Evolutionary conservation across 768 basidiomycete species (phyloP).

Genomic region (Lactifluus subvellereus): DNA sequence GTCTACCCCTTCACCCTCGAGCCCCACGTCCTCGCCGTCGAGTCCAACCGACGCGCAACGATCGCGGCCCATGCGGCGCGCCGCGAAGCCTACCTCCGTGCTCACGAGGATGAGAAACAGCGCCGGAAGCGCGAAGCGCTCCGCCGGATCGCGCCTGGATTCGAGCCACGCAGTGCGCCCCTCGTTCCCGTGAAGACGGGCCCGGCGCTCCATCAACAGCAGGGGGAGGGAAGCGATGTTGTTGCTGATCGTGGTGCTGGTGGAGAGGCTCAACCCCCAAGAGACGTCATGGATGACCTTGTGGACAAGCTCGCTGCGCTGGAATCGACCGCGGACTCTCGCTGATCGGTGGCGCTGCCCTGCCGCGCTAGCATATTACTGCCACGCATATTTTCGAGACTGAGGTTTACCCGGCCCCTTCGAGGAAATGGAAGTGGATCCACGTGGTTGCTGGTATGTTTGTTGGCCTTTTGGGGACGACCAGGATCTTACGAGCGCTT

Average conservation of each 20-base stretch:
- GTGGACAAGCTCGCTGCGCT: constrained; percentile 19
- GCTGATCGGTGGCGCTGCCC: not conserved
- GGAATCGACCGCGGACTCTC: constrained; percentile 2
- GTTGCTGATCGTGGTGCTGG: not conserved
- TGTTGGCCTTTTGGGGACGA: no score
- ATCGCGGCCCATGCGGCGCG: constrained; percentile 60
- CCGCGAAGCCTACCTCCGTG: constrained; percentile 62
- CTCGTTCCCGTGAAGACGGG: constrained; percentile 15
- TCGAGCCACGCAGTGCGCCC: constrained; percentile 36
- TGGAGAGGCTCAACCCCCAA: not conserved
- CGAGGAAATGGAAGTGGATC: no score
- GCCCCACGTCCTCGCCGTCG: constrained; percentile 70
- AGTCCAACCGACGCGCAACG: constrained; percentile 63
- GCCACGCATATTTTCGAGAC: no score
- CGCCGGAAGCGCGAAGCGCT: constrained; percentile 57
- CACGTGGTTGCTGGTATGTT: no score
- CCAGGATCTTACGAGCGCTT: no score
- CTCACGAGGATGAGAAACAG: constrained; percentile 76
- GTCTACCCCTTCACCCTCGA: constrained; percentile 96
- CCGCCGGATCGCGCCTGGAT: constrained; percentile 77
- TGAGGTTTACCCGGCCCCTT: no score
- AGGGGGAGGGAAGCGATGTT: not conserved
- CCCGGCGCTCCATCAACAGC: not conserved
- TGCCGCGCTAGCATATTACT: not conserved
- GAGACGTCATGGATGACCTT: constrained; percentile 25